Percentiles rank a stretch among this genome's conserved stretches.
phyloP scores from a whole-genome alignment of 306 rosid species.

The Trifolium dubium region DNA sequence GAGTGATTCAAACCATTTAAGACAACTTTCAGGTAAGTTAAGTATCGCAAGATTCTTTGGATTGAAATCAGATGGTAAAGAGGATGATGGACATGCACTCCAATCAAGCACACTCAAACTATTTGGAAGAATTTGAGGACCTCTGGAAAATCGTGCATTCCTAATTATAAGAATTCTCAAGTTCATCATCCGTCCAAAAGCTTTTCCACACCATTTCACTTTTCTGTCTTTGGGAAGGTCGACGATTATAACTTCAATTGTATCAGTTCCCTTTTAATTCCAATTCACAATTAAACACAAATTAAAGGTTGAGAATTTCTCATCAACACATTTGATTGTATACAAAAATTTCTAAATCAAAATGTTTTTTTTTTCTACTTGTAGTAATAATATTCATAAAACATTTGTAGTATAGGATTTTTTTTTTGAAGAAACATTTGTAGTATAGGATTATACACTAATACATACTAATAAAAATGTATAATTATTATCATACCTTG shows the following conservation, averaged over 20 bases:
- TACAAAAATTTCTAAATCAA: background rate
- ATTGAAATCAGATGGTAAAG: constrained; percentile 25
- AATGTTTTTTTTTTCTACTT: no score
- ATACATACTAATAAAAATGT: background rate
- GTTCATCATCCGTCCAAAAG: constrained; percentile 14
- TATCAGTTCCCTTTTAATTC: background rate
- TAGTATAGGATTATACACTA: no score
- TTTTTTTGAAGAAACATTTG: no score
- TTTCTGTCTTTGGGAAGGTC: background rate
- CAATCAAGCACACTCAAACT: constrained; percentile 27
- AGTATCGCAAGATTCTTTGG: constrained; percentile 6
- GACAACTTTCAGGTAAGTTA: background rate
- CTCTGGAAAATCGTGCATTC: background rate
- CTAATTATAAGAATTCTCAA: constrained; percentile 20
- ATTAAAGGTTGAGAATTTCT: background rate
- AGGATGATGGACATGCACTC: constrained; percentile 21
- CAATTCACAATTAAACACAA: background rate
- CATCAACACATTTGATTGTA: background rate
- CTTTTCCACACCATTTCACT: constrained; percentile 22
- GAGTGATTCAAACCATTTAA: background rate
- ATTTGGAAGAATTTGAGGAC: constrained; percentile 17
- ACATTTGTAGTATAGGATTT: no score
- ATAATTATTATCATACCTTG: background rate
- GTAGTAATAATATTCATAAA: background rate
- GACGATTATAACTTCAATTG: background rate